Base-by-base conservation (phyloP, 306 rosid species). In the Citrullus mucosospermus region DNA sequence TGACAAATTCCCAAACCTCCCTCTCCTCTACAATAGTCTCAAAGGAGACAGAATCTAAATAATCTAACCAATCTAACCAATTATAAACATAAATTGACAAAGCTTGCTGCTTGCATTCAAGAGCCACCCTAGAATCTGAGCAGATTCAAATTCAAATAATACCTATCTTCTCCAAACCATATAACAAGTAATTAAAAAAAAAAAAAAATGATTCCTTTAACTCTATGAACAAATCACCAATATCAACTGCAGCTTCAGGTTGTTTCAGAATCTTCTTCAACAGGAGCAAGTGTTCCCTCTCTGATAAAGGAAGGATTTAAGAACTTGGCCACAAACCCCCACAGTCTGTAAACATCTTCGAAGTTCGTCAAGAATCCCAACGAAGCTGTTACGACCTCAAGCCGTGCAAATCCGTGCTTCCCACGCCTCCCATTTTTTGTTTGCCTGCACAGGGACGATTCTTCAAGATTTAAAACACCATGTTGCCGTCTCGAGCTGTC, bases 301-400 rank as follows among this genome's bases (percentile, higher is more conserved):
- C 80, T 80, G 63, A 87, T 80, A 77, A 90, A 90, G 66, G 84
- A 30, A 6, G 94, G 90, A 82, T 90, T 88, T 38, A 94, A 93
- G 83, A 94, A 94, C 83, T 87, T 92, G 0, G 93, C 93, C 56
- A 92, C 90, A 82, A 94, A 92, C 28, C 90, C 97, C 98, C 98
- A 94, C 81, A 94, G 81, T 85, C 85, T 92, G 82, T 92, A 90
- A 76, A 92, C 94, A 68, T 94, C 98, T 78, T 94, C 97, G 82
- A 92, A 94, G 89, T 94, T 92, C 76, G 96, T 87, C 80, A 94
- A 85, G 85, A 94, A 92, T 32, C 98, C 84, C n/a, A 94, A 80
- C 9, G 98, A 88, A 72, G 97, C 98, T 15, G 98, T 93, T 83
- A 90, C 97, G 67, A 94, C 98, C 88, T 92, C 98, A 55, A 92